Conservation (phyloP, 1,139 yeast species). For the Magnusiomyces ingens region DNA sequence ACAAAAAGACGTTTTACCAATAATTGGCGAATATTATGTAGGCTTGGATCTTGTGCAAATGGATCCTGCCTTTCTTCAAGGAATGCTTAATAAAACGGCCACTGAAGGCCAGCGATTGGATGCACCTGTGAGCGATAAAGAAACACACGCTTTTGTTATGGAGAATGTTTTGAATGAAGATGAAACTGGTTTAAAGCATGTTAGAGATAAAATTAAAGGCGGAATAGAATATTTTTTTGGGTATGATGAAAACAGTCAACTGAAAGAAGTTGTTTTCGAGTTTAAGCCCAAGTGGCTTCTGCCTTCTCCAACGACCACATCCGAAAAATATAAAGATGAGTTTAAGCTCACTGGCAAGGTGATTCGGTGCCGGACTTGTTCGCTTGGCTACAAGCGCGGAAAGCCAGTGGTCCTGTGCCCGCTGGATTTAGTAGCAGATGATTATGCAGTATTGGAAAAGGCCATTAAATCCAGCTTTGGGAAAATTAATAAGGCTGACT, state of each 20-base stretch:
- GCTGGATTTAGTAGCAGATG: constrained; percentile 27
- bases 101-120: constrained; percentile 8
- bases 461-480: constrained; percentile 16
- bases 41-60: constrained; percentile 18
- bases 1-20: constrained; percentile 15
- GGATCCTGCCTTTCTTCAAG: constrained; percentile 5
- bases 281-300: constrained; percentile 44
- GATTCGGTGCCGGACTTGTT: constrained; percentile 40
- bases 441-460: constrained; percentile 10
- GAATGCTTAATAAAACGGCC: constrained; percentile 5
- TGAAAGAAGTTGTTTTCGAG: constrained; percentile 27
- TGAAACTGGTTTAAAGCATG: background rate
- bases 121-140: constrained; percentile 10
- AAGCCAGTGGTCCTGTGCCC: constrained; percentile 30
- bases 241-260: background rate
- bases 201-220: background rate
- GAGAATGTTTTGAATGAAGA: constrained; percentile 13
- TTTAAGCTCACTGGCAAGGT: constrained; percentile 6
- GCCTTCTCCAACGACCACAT: constrained; percentile 34
- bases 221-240: background rate
- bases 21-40: constrained; percentile 16
- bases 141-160: constrained; percentile 21
- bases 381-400: constrained; percentile 32
- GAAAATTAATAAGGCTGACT: background rate
- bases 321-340: constrained; percentile 13